phyloP scores from a whole-genome alignment of 139 green algal genomes.

The Chlamydomonas sp. region DNA sequence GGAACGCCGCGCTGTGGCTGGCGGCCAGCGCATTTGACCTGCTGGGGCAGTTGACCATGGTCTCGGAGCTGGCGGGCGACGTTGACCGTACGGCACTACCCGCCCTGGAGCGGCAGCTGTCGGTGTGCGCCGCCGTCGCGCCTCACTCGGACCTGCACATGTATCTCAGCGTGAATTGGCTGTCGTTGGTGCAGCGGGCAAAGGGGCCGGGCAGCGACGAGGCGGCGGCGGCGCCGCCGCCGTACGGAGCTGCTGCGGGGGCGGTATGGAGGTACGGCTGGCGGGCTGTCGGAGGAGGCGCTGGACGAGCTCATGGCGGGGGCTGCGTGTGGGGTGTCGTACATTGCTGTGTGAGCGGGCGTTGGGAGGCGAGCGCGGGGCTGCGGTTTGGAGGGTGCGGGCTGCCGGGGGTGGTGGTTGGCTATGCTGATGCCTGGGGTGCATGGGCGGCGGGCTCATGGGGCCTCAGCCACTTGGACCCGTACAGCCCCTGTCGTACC shows the following conservation, averaged over 20 bases:
- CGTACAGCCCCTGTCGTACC: too few species aligned
- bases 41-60: background rate
- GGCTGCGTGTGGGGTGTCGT: background rate
- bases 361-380: too few species aligned
- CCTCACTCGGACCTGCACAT: constrained; percentile 31
- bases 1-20: background rate
- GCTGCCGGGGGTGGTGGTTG: too few species aligned
- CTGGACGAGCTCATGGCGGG: background rate
- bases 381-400: too few species aligned
- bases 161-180: constrained; percentile 23
- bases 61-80: background rate
- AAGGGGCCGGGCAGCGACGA: background rate
- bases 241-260: background rate
- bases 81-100: background rate
- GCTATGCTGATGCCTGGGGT: too few species aligned
- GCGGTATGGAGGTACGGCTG: background rate
- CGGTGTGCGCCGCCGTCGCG: background rate
- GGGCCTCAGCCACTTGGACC: too few species aligned
- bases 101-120: constrained; percentile 12
- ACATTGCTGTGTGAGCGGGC: background rate
- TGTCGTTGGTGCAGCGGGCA: background rate
- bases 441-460: too few species aligned
- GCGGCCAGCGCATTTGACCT: constrained; percentile 4
- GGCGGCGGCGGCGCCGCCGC: background rate
- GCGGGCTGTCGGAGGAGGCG: background rate